Percentiles rank a stretch among this genome's conserved stretches.
Conservation (phyloP, 805 yeast species). For the Yarrowia keelungensis region DNA sequence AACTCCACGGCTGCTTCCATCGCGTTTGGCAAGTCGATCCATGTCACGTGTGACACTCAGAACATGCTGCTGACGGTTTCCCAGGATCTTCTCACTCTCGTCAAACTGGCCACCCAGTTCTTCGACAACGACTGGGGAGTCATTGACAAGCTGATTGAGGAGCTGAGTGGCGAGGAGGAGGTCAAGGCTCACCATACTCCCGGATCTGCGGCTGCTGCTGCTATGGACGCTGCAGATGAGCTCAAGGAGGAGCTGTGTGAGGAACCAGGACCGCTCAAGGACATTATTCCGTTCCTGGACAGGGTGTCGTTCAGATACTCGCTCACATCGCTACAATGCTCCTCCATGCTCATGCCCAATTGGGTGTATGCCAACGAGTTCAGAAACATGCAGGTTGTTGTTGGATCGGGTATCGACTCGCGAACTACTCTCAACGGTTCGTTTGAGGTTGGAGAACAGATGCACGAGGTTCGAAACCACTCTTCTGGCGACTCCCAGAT, state of each 20-base stretch:
- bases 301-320: conserved; percentile 25
- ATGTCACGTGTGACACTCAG: conserved; percentile 24
- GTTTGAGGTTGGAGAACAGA: conserved; percentile 27
- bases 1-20: conserved; percentile 8
- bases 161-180: neutral
- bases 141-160: conserved; percentile 15
- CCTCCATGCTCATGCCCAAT: conserved; percentile 24
- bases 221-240: conserved; percentile 3
- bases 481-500: conserved; percentile 7
- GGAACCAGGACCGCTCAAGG: conserved; percentile 21
- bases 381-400: conserved; percentile 19
- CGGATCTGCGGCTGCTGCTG: conserved; percentile 12
- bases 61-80: conserved; percentile 13
- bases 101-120: conserved; percentile 7
- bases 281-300: conserved; percentile 26
- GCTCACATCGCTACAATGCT: conserved; percentile 11
- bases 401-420: conserved; percentile 22
- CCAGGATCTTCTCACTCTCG: neutral
- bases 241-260: conserved; percentile 20
- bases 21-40: conserved; percentile 23
- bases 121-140: conserved; percentile 22
- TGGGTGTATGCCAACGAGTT: conserved; percentile 37
- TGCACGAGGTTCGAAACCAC: conserved; percentile 31
- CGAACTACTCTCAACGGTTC: conserved; percentile 27
- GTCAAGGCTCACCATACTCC: neutral